Base-by-base conservation (phyloP, 73 alveolate species). In the Paramecium caudatum region DNA sequence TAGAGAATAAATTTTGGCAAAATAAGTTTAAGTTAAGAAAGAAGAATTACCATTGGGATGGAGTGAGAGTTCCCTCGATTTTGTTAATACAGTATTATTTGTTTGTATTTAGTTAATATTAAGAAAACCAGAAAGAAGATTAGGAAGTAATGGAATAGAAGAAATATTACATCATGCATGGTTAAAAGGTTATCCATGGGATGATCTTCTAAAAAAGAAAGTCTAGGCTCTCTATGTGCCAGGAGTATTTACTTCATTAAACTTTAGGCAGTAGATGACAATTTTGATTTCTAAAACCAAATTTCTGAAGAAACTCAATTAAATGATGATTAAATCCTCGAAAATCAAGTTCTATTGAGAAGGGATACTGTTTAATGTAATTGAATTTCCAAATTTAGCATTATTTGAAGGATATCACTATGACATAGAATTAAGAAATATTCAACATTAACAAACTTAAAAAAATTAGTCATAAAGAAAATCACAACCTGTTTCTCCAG, bases 31-130 rank as follows among this genome's bases (percentile, higher is more conserved):
- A 55, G 93, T 98, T 6, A 97, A 95, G 82, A 88, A 90, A 69
- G 93, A 94, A 10, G 99, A 97, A 84, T 55, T 96, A 32, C 99
- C 99, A 39, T 82, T 88, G 68, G 99, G 98, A 23, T 98, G 99
- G 98, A 83, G 96, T 9, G 55, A 93, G 21, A 96, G 93, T 39
- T 95, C 98, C 2, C 96, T 96, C 27, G 99, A 96, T 90, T 96
- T 96, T 82, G 93, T 95, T 12, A 96, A 96, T 87, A 91, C 85
- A 50, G 96, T 93, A 91, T 10, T 3, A 19, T 15, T 0, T 68
- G 5, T 3, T 39, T 10, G 1, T 0, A 50, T 19, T 8, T n/a
- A 78, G 90, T 68, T 90, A 61, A 74, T 91, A 30, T 65, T 82
- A 61, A 91, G 95, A 87, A 91, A 91, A 87, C 97, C 98, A 12